phyloP scores from a whole-genome alignment of 2,329 filamentous ascomycete species.

The Alternaria arborescens region DNA sequence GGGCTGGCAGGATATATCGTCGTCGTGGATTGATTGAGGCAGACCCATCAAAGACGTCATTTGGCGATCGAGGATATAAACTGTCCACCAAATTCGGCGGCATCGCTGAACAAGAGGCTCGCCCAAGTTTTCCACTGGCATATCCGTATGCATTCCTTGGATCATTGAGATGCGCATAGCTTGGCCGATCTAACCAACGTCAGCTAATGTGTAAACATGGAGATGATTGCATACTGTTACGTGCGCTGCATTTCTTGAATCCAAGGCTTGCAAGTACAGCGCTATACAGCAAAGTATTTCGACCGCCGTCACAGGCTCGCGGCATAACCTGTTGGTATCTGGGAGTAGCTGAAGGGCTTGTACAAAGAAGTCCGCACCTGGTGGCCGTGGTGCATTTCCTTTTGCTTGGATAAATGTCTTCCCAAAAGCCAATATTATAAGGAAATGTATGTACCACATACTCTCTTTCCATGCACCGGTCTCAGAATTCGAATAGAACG shows the following conservation, averaged over 20 bases:
- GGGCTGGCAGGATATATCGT: constrained; percentile 60
- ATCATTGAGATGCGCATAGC: constrained; percentile 61
- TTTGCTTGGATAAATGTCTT: constrained; percentile 61
- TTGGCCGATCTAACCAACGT: constrained; percentile 57
- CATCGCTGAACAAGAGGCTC: constrained; percentile 56
- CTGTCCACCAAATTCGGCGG: constrained; percentile 63
- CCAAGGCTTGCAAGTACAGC: constrained; percentile 62
- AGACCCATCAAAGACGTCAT: constrained; percentile 64
- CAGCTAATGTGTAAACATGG: not conserved
- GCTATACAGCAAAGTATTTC: constrained; percentile 63
- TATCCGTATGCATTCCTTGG: constrained; percentile 63
- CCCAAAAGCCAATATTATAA: constrained; percentile 64
- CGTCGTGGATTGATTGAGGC: constrained; percentile 59
- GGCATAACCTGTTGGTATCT: constrained; percentile 53
- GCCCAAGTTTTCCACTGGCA: constrained; percentile 56
- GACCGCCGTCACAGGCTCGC: constrained; percentile 57
- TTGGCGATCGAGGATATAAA: constrained; percentile 63
- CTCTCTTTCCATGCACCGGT: constrained; percentile 35
- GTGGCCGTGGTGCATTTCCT: constrained; percentile 45
- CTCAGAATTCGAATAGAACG: constrained; percentile 52
- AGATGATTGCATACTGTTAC: constrained; percentile 50
- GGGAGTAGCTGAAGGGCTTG: constrained; percentile 66
- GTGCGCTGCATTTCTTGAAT: constrained; percentile 58
- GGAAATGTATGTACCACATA: constrained; percentile 64
- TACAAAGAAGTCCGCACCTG: constrained; percentile 69